Base-by-base conservation (phyloP, 2,329 filamentous ascomycete species). In the Acrodontium crateriforme region DNA sequence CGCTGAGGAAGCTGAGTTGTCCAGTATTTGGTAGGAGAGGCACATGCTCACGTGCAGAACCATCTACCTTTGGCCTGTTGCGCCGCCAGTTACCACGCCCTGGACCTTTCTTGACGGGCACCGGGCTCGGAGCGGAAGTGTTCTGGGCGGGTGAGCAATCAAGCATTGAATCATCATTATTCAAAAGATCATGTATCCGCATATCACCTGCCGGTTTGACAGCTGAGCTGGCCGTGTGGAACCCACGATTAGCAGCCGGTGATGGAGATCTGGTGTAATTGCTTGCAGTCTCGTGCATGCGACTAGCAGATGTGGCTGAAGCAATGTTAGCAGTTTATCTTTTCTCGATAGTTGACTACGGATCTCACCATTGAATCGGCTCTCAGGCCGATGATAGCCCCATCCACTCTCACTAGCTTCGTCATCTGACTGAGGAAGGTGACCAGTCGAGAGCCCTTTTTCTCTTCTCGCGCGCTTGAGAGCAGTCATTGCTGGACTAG, bases 401-500 rank as follows among this genome's bases (percentile, higher is more conserved):
- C 32, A 46, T n/a, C 44, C 44, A 16, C 28, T 24, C 12, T 50
- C 47, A 19, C 37, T 44, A n/a, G 37, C 38, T 18, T 50, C 47
- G 19, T 51, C 47, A 22, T 50, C 47, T 15, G 46, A 48, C 8
- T 41, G 38, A 15, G 30, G 36, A 16, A 32, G 38, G 19, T 42
- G 37, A 22, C 45, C 30, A 8, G 38, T 38, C 9, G 28, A 30
- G 44, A 51, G 29, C 45, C 58, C 58, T 36, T 62, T 63, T 41
- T 63, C 47, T 30, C 52, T 65, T 32, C 57, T 53, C 1, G 58
- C 60, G 7, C 61, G 53, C 46, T 65, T 66, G 3, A 62, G 56
- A 5, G 61, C 62, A 6, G 61, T 63, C 40, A 65, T 72, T 5
- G 77, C 62, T 32, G 75, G 77, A 16, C 71, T 72, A 49, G 79